phyloP scores from a whole-genome alignment of 2,329 filamentous ascomycete genomes.

The Ilyonectria mors-panacis region DNA sequence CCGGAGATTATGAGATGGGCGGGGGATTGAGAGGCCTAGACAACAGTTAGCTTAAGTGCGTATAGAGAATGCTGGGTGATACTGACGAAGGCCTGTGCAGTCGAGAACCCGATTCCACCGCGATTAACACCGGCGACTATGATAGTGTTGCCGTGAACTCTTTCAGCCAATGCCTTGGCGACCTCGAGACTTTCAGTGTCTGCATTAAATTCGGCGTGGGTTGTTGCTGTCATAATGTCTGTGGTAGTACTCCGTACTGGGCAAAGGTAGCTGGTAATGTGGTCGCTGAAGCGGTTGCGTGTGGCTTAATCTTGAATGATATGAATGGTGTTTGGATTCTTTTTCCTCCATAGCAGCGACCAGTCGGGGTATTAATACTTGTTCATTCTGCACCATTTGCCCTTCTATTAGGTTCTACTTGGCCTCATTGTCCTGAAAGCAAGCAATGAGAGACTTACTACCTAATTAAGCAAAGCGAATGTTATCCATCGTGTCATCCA shows the following conservation, averaged over 20 bases:
- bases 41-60: background rate
- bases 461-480: constrained; percentile 19
- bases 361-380: constrained; percentile 11
- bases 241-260: background rate
- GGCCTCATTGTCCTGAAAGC: background rate
- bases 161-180: constrained; percentile 38
- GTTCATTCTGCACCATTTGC: background rate
- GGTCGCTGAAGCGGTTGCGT: background rate
- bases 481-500: background rate
- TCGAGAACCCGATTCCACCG: constrained; percentile 54
- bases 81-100: constrained; percentile 48
- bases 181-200: constrained; percentile 39
- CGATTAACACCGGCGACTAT: constrained; percentile 57
- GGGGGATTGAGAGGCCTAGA: constrained; percentile 47
- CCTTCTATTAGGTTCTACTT: background rate
- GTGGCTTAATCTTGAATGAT: background rate
- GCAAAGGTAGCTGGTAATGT: background rate
- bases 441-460: constrained; percentile 35
- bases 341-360: background rate
- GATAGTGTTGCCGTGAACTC: constrained; percentile 51
- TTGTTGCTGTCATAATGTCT: constrained; percentile 37
- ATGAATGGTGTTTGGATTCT: background rate
- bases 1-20: constrained; percentile 58
- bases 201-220: constrained; percentile 39
- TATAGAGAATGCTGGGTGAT: background rate